Conservation (phyloP, 2,329 filamentous ascomycete genomes). For the Fusarium sp. region DNA sequence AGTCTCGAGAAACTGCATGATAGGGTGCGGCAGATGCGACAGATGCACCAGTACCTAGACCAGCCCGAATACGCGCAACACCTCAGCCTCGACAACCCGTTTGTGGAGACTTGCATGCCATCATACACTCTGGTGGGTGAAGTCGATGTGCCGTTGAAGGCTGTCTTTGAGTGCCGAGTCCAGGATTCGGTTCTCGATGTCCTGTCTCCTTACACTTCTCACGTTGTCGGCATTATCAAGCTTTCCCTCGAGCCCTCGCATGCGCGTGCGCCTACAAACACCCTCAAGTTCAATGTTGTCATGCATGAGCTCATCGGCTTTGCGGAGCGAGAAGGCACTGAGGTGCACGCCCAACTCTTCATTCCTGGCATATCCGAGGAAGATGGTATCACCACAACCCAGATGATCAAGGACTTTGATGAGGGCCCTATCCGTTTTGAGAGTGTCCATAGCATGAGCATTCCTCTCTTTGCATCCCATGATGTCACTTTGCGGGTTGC, state of each 20-base stretch:
- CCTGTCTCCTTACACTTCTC: constrained; percentile 88
- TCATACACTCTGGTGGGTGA: constrained; percentile 93
- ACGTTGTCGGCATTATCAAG: constrained; percentile 88
- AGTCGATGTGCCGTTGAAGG: constrained; percentile 87
- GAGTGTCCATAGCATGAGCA: constrained; percentile 97
- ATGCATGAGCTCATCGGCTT: constrained; percentile 97
- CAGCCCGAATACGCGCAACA: constrained; percentile 94
- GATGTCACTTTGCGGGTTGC: constrained; percentile 82
- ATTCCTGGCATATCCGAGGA: constrained; percentile 89
- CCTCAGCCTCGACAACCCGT: constrained; percentile 90
- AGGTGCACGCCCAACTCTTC: constrained; percentile 97
- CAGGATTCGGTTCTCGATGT: constrained; percentile 94
- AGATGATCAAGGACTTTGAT: constrained; percentile 93
- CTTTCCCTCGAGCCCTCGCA: constrained; percentile 92
- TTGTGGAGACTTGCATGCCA: constrained; percentile 88
- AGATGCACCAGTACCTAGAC: constrained; percentile 96
- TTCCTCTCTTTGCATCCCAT: constrained; percentile 75
- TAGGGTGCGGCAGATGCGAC: constrained; percentile 88
- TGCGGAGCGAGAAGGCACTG: constrained; percentile 91
- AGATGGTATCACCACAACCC: constrained; percentile 91
- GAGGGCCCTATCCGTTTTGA: constrained; percentile 93
- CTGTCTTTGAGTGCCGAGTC: constrained; percentile 92
- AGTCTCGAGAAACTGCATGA: constrained; percentile 91
- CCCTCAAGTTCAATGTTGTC: constrained; percentile 96
- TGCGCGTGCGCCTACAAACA: constrained; percentile 88